Percentiles rank a stretch among this genome's conserved stretches.
phyloP scores from a whole-genome alignment of 2,329 filamentous ascomycete species.

The Fusarium camptoceras region DNA sequence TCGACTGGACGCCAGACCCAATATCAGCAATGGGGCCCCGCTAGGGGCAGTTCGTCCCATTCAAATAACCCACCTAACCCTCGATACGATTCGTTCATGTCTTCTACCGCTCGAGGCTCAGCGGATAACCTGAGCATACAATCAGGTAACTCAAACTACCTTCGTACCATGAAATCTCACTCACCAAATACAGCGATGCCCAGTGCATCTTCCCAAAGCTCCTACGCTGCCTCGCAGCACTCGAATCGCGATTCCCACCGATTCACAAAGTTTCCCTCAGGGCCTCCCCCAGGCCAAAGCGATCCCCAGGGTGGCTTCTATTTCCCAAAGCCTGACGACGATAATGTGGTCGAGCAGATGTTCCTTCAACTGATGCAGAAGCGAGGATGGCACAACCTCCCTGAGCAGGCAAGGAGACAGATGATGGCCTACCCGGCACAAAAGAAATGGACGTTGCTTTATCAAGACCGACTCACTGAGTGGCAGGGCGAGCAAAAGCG shows the following conservation, averaged over 20 bases:
- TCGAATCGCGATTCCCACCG: constrained; percentile 59
- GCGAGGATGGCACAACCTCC: constrained; percentile 95
- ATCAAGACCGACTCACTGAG: constrained; percentile 93
- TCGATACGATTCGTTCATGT: constrained; percentile 73
- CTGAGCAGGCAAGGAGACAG: constrained; percentile 92
- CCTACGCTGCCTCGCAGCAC: constrained; percentile 62
- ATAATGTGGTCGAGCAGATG: constrained; percentile 87
- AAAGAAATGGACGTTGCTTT: constrained; percentile 98
- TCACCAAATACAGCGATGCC: constrained; percentile 61
- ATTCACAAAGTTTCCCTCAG: constrained; percentile 62
- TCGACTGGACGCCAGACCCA: constrained; percentile 77
- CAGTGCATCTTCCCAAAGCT: constrained; percentile 67
- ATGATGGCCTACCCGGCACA: constrained; percentile 95
- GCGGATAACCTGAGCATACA: constrained; percentile 67
- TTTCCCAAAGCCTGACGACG: constrained; percentile 80
- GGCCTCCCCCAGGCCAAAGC: constrained; percentile 49
- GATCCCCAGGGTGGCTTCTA: constrained; percentile 64
- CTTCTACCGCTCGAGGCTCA: constrained; percentile 68
- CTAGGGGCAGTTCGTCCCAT: constrained; percentile 66
- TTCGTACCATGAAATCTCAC: constrained; percentile 51
- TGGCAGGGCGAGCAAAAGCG: constrained; percentile 95
- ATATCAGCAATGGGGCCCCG: constrained; percentile 79
- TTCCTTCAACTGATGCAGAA: constrained; percentile 97
- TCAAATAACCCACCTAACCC: constrained; percentile 64
- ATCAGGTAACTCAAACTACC: constrained; percentile 65